These are phyloP conservation scores for Rhynchospora pubera DNA, from an alignment of 176 grass and related monocot species.

Conservation along the genomic window DNA sequence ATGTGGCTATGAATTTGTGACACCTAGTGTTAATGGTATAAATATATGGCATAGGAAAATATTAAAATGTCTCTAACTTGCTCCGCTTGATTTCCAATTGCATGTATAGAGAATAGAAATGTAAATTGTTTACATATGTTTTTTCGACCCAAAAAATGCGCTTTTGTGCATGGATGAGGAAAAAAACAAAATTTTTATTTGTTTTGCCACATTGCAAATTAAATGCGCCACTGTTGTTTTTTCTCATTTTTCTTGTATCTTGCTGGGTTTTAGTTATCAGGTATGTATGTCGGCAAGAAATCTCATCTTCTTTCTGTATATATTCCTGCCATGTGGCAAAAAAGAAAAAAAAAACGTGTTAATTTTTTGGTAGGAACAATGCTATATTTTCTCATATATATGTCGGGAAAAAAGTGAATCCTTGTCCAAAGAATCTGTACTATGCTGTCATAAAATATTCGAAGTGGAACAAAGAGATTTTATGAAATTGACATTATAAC, in stretches of 20 bases:
- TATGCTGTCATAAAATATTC: not conserved
- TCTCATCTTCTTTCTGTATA: no score
- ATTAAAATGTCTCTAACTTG: no score
- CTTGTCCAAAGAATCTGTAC: no score
- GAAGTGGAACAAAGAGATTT: not conserved
- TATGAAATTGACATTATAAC: not conserved
- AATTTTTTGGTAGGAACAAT: no score
- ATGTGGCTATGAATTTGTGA: no score
- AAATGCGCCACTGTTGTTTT: not conserved
- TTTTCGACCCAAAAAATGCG: not conserved
- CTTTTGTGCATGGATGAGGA: no score
- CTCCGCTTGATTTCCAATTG: no score
- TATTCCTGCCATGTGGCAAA: not conserved
- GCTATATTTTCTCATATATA: no score
- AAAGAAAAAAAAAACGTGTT: not conserved
- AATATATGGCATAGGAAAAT: no score
- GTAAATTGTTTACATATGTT: not conserved
- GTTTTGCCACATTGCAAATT: not conserved
- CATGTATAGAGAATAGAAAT: not conserved
- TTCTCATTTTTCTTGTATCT: not conserved
- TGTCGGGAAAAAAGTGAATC: no score
- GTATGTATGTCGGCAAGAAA: not conserved
- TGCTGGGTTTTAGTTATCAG: not conserved
- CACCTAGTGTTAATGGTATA: no score
- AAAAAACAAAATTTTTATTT: not conserved